Percentiles rank a stretch among this genome's conserved stretches.
Evolutionary conservation across 257 asterid species (phyloP).

Genomic region (Nicotiana obtusifolia): DNA sequence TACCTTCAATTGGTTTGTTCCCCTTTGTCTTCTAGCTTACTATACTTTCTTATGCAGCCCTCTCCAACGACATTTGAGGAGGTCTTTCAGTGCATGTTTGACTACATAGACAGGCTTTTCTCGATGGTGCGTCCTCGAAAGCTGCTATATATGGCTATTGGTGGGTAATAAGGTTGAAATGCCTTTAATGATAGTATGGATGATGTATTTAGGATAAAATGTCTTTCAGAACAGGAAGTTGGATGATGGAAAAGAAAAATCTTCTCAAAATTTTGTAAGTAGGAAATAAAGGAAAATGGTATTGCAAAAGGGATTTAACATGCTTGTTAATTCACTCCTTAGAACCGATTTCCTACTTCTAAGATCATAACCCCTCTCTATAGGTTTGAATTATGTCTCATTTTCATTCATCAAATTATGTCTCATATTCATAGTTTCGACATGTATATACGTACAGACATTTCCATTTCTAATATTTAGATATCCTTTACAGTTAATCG

Average conservation of each 20-base stretch:
- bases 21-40: neutral
- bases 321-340: neutral
- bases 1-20: neutral
- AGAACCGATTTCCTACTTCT: neutral
- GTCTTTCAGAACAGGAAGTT: neutral
- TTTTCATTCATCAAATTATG: too few species aligned
- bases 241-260: neutral
- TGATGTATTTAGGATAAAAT: neutral
- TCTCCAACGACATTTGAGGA: conserved; percentile 89
- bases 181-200: neutral
- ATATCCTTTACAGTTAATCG: neutral
- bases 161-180: conserved; percentile 44
- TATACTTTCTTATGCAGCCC: conserved; percentile 58
- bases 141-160: conserved; percentile 91
- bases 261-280: neutral
- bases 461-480: neutral
- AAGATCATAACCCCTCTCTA: neutral
- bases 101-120: conserved; percentile 88
- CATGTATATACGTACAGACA: neutral
- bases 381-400: neutral
- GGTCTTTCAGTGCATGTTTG: conserved; percentile 89
- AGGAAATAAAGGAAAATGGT: neutral
- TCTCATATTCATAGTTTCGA: neutral
- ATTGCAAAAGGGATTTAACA: neutral
- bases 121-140: conserved; percentile 93